Conservation (phyloP, 2,329 filamentous ascomycete genomes). For the Dothiorella sarmentorum region DNA sequence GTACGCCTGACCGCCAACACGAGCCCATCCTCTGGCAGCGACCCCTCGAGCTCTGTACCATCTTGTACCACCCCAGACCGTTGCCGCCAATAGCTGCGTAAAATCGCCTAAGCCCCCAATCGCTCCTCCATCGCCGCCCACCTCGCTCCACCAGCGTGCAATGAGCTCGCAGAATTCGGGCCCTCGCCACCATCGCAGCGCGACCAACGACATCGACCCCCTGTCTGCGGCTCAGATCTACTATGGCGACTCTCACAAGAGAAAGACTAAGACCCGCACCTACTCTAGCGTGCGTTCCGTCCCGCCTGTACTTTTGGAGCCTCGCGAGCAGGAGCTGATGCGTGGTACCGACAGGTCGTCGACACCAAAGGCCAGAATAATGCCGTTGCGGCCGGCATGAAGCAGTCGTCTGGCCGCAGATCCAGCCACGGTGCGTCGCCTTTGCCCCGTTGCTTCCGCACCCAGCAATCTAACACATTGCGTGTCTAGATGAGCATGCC, state of each 20-base stretch:
- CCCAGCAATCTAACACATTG: neutral
- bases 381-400: conserved; percentile 26
- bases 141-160: neutral
- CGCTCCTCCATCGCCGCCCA: neutral
- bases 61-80: conserved; percentile 7
- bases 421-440: conserved; percentile 36
- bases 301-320: neutral
- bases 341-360: neutral
- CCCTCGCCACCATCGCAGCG: conserved; percentile 34
- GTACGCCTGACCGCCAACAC: conserved; percentile 14
- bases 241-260: conserved; percentile 53
- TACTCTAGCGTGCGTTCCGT: conserved; percentile 52
- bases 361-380: conserved; percentile 29
- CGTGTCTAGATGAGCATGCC: conserved; percentile 65
- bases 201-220: conserved; percentile 50
- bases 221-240: conserved; percentile 58
- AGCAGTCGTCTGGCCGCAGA: conserved; percentile 31
- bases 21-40: neutral
- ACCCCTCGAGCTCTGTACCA: conserved; percentile 9
- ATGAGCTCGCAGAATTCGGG: conserved; percentile 40
- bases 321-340: neutral
- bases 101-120: neutral
- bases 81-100: neutral
- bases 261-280: conserved; percentile 49
- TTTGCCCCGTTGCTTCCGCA: neutral